Percentiles rank a stretch among this genome's conserved stretches.
Conservation (phyloP, 768 basidiomycete species). For the Kwoniella mangroviensis region DNA sequence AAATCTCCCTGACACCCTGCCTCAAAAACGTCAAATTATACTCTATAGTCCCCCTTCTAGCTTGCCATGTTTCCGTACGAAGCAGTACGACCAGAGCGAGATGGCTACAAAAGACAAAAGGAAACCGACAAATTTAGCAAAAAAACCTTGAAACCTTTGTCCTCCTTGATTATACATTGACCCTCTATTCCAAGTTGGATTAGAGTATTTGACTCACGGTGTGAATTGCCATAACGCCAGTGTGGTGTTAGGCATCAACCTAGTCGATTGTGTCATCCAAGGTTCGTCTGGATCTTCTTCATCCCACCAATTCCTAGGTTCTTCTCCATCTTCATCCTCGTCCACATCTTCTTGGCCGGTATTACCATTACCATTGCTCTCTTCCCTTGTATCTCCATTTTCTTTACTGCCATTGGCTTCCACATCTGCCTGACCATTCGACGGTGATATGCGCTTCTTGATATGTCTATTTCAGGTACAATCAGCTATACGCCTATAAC, state of each 20-base stretch:
- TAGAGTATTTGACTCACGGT: constrained; percentile 42
- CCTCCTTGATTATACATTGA: too few relatives aligned
- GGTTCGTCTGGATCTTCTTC: constrained; percentile 48
- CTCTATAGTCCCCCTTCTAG: constrained; percentile 54
- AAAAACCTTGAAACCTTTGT: too few relatives aligned
- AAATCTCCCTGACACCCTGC: constrained; percentile 53
- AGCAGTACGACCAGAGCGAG: constrained; percentile 51
- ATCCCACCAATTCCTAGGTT: constrained; percentile 50
- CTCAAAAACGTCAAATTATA: constrained; percentile 56
- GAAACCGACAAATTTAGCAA: background rate
- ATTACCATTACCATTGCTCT: too few relatives aligned
- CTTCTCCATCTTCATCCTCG: constrained; percentile 28
- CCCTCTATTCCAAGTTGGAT: constrained; percentile 7
- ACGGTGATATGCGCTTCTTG: background rate
- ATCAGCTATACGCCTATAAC: constrained; percentile 6
- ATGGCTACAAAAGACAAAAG: constrained; percentile 23
- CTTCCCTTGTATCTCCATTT: background rate
- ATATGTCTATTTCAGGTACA: background rate
- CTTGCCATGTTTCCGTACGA: constrained; percentile 51
- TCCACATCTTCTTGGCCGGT: too few relatives aligned
- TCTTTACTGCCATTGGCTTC: constrained; percentile 10
- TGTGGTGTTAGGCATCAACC: constrained; percentile 50
- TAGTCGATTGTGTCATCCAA: constrained; percentile 51
- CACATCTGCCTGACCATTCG: constrained; percentile 5
- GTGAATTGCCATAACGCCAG: constrained; percentile 57